Base-by-base conservation (phyloP, 2,329 filamentous ascomycete species). In the Ophiostoma populinum region DNA sequence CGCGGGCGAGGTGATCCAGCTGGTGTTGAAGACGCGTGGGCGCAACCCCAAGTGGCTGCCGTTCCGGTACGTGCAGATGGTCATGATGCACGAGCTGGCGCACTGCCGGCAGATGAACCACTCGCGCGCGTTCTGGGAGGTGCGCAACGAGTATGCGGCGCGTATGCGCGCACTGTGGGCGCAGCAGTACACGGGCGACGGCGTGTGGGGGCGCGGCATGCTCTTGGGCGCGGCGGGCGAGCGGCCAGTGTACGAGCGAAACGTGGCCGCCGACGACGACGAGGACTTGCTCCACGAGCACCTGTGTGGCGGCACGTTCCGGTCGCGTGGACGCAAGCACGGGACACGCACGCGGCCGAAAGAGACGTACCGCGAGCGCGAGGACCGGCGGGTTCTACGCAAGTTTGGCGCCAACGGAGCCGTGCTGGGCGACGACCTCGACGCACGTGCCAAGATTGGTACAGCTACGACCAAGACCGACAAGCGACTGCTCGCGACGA, bases 91-190 rank as follows among this genome's bases (percentile, higher is more conserved):
- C 51, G 81, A 90, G 59, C 61, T 92, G 20, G 82, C 82, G 3
- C 82, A 92, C 53, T 86, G 80, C 62, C 79, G 81, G 53, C 77
- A 92, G 51, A 92, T 92, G 85, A 92, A 92, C 52, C 83, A 92
- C 51, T 78, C 74, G 2, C 66, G 70, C 37, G 72, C 70, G 3
- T 92, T 92, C 48, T 92, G 83, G 82, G 67, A 68, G 8, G 76
- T 86, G 13, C 63, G 82, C 31, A 80, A 90, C 52, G 56, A 61
- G 27, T 90, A 80, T 49, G 75, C 80, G 2, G 63, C 62, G 7
- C 67, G 82, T 37, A 73, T 92, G 68, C 69, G 73, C 42, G 61
- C 45, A 2, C 57, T 92, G 2, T 90, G 81, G 80, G 53, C 53
- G 1, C 69, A 65, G 37, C 63, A 63, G 1, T 92, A 90, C 49